A percentile compares a stretch with the other conserved stretches of the same genome.
Conservation (phyloP, 176 grass and related monocot species). For the Urochloa ruziziensis region DNA sequence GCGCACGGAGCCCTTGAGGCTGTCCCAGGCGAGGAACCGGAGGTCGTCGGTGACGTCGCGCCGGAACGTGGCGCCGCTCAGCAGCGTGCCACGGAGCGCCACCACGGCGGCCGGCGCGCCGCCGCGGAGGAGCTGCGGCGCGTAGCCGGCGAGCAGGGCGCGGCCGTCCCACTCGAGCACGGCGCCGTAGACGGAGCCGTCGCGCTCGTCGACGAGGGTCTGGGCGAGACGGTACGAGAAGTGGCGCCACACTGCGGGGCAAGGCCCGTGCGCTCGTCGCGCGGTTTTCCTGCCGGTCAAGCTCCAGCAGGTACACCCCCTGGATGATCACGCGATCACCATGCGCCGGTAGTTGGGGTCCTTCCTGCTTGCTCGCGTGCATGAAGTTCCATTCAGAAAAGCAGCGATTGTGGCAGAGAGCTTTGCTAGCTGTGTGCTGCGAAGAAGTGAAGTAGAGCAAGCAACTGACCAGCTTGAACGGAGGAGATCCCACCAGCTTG, state of each 20-base stretch:
- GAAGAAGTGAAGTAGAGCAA: background rate
- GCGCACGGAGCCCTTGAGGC: conserved; percentile 75
- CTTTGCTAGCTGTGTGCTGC: background rate
- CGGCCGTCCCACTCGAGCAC: conserved; percentile 80
- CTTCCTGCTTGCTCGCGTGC: conserved; percentile 71
- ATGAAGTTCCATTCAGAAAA: background rate
- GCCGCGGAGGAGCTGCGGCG: conserved; percentile 58
- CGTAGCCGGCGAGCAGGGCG: conserved; percentile 45
- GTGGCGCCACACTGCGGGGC: conserved; percentile 79
- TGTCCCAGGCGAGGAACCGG: conserved; percentile 71
- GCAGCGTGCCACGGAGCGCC: conserved; percentile 68
- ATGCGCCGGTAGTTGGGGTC: conserved; percentile 67
- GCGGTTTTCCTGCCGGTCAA: conserved; percentile 80
- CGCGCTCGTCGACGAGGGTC: conserved; percentile 59
- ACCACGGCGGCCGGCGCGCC: conserved; percentile 61
- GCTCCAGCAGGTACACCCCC: conserved; percentile 74
- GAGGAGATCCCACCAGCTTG: conserved; percentile 71
- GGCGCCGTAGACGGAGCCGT: conserved; percentile 78
- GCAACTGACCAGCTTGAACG: conserved; percentile 67
- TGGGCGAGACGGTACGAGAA: conserved; percentile 68
- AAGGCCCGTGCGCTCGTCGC: conserved; percentile 43
- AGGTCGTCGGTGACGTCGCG: conserved; percentile 75
- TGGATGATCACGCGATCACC: conserved; percentile 89
- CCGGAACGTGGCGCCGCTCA: conserved; percentile 45
- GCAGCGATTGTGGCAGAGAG: background rate